Percentiles rank a stretch among this genome's conserved stretches.
Conservation (phyloP, 2,329 filamentous ascomycete genomes). For the Penicillium sp. region DNA sequence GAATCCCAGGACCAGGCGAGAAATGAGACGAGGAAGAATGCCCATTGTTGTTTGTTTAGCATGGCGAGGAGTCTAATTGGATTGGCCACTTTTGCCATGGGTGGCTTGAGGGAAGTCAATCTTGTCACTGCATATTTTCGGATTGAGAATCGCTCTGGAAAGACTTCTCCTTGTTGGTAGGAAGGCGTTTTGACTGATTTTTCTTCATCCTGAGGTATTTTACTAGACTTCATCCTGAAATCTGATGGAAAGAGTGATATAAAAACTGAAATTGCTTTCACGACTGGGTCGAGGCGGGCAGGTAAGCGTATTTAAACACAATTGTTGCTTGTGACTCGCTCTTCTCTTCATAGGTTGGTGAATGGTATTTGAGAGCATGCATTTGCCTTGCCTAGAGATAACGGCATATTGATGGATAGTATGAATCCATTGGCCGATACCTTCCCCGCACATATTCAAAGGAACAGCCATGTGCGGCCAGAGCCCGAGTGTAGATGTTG, state of each 20-base stretch:
- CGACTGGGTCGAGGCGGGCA: neutral
- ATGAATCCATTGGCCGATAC: no score
- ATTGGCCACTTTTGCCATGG: neutral
- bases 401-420: neutral
- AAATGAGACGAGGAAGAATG: neutral
- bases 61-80: neutral
- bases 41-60: neutral
- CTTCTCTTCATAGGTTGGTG: neutral
- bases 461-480: no score
- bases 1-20: constrained; percentile 2
- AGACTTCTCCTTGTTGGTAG: neutral
- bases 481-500: no score
- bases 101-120: neutral
- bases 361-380: neutral
- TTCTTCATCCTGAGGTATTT: neutral
- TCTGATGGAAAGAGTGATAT: neutral
- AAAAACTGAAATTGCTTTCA: neutral
- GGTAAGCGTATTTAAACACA: neutral
- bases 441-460: no score
- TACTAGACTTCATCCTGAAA: neutral
- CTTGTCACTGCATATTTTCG: neutral
- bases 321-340: no score
- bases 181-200: neutral
- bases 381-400: neutral
- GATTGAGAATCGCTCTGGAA: neutral